These are phyloP conservation scores for Calonectria crousiana DNA, from an alignment of 2,329 filamentous ascomycete genomes.

Conservation along the genomic window DNA sequence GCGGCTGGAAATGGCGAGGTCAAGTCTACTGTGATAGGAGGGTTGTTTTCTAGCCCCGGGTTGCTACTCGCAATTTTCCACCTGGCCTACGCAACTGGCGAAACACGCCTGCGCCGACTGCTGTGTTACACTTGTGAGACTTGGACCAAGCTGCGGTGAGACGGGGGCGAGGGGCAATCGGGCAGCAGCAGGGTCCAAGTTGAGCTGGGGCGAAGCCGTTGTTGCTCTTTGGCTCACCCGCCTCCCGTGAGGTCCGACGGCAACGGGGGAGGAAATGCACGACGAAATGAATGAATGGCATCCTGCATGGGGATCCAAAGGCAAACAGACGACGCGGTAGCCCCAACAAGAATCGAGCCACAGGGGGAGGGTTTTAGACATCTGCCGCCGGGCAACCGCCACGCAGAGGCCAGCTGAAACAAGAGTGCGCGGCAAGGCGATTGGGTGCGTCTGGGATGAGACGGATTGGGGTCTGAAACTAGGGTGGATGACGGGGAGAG, in stretches of 20 bases:
- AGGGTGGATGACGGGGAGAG: not conserved
- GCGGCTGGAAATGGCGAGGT: not conserved
- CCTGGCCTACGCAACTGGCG: not conserved
- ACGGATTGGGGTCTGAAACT: constrained; percentile 15
- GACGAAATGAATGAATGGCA: not conserved
- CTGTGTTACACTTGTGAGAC: constrained; percentile 19
- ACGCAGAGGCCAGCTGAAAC: constrained; percentile 7
- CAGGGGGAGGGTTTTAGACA: not conserved
- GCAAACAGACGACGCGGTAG: not conserved
- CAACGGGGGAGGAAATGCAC: not conserved
- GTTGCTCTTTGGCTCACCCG: not conserved
- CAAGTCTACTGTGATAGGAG: not conserved
- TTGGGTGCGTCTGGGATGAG: constrained; percentile 2
- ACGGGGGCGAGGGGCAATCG: constrained; percentile 14
- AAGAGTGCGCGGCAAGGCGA: not conserved
- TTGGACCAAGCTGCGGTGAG: constrained; percentile 21
- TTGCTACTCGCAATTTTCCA: not conserved
- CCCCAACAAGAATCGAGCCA: not conserved
- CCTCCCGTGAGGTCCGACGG: not conserved
- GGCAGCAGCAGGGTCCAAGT: constrained; percentile 13
- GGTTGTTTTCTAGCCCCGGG: not conserved
- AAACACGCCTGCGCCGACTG: constrained; percentile 7
- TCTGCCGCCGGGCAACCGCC: constrained; percentile 9
- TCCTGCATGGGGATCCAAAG: not conserved
- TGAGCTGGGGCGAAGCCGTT: not conserved